Evolutionary conservation across 2,329 filamentous ascomycete species (phyloP), one percentile per base, ranked within the genome.

Genomic region (Mollisia scopiformis): DNA sequence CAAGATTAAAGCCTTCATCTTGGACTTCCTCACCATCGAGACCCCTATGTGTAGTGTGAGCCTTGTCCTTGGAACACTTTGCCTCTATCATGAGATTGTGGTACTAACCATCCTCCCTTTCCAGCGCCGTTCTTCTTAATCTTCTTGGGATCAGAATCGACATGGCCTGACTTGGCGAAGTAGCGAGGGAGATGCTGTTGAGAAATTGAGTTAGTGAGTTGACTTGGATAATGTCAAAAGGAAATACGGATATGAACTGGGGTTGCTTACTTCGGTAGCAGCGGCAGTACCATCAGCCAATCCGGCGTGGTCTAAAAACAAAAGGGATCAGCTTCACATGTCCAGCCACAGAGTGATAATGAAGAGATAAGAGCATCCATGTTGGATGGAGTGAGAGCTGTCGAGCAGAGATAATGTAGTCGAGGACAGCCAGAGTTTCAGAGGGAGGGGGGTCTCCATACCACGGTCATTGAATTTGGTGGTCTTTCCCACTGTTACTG

Each of bases 101-200:
- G 23, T 60, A 68, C 89, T 77, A 85, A 97, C 94, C 94, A 99
- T 78, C 97, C 97, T 74, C 90, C 92, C 78, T 91, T 93, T 69
- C 94, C 94, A 69, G 86, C 90, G 66, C 94, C 94, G 73, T 96
- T 91, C 83, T 99, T 99, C 88, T 99, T 99, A 75, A 90, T 89
- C 83, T 96, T 95, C 78, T 92, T 93, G 63, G 95, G 94, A 74
- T 96, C 91, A 69, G 84, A 82, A 73, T 93, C 93, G 71, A 87
- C 82, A 74, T 90, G 89, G 68, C 94, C 94, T 62, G 86, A 80
- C 81, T 97, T 97, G 77, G 87, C 92, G 76, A 98, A 98, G 86
- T 91, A 98, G 74, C 93, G 92, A 73, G 95, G 94, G 28, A 96
- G 80, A 71, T 89, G 85, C 69, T 95, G 90, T 66, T 54, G 43